Base-by-base conservation (phyloP, 1,139 yeast genomes). In the Diutina rugosa region DNA sequence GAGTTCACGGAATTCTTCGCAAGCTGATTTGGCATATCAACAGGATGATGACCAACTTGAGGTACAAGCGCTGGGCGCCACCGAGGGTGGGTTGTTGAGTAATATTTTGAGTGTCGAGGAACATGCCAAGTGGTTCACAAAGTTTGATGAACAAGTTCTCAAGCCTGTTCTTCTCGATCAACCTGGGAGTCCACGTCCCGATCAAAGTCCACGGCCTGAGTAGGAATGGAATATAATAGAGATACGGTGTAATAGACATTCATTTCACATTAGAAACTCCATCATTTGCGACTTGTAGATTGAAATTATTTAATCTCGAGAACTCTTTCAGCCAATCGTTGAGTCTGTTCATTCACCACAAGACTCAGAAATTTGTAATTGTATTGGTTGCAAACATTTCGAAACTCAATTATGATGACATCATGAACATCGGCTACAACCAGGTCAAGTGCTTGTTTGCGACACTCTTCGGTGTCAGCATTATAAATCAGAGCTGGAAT, bases 111-210 rank as follows among this genome's bases (percentile, higher is more conserved):
- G 81, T 60, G 82, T 88, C 6, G 95, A 87, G 63, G 90, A 85
- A 59, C 89, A 85, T 59, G 87, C 95, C 12, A 84, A 82, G 64
- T 93, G 99, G 97, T 93, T 93, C 69, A 85, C 90, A 30, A 86
- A 84, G 63, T 89, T 93, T 67, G 99, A 93, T 67, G 97, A 93
- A 63, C 88, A 90, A 66, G 95, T 93, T n/a, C 78, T 93, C 62
- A 95, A 93, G 68, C 99, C 99, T 0, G 98, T 93, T 0, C 78
- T 93, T 58, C 77, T 93, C 60, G 99, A 93, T 35, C 41, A 49
- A 16, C 41, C 41, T 35, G 44, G 44, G 16, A 28, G 41, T 16
- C 53, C 51, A 10, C 38, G 51, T 45, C 57, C 47, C 38, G 57
- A 48, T 56, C 60, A 4, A 56, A 55, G 64, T 77, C 72, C 55